These are phyloP conservation scores for Parietaria judaica DNA, from an alignment of 306 rosid species.

Conservation along the genomic window DNA sequence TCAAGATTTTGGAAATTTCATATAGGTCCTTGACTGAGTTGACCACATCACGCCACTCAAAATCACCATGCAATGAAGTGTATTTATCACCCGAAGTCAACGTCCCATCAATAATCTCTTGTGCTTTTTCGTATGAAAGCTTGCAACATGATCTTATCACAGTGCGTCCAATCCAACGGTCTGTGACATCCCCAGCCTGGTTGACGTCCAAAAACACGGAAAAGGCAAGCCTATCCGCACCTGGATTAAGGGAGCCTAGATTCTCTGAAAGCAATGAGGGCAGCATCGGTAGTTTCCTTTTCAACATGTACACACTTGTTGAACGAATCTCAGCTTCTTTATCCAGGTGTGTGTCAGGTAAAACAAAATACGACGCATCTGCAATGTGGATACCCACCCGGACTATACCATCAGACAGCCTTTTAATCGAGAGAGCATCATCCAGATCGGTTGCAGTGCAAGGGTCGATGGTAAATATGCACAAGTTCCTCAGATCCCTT, in stretches of 20 bases:
- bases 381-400: constrained; percentile 90
- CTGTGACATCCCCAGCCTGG: constrained; percentile 50
- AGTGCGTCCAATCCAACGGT: constrained; percentile 73
- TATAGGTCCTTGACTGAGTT: constrained; percentile 50
- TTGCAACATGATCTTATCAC: constrained; percentile 84
- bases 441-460: constrained; percentile 77
- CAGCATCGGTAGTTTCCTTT: constrained; percentile 61
- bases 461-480: constrained; percentile 82
- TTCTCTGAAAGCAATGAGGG: constrained; percentile 63
- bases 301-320: constrained; percentile 64
- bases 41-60: constrained; percentile 58
- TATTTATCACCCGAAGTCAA: constrained; percentile 14
- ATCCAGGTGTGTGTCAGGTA: constrained; percentile 60
- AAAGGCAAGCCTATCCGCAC: constrained; percentile 74
- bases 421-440: constrained; percentile 81
- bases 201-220: constrained; percentile 62
- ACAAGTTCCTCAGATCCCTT: constrained; percentile 66
- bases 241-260: constrained; percentile 75
- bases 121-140: constrained; percentile 76
- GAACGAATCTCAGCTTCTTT: constrained; percentile 64
- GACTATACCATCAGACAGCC: constrained; percentile 50
- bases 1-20: constrained; percentile 48
- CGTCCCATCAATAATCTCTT: constrained; percentile 54
- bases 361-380: constrained; percentile 77
- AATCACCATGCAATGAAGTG: constrained; percentile 55